These are phyloP conservation scores for Puya raimondii DNA, from an alignment of 176 grass and related monocot genomes.

Conservation along the genomic window DNA sequence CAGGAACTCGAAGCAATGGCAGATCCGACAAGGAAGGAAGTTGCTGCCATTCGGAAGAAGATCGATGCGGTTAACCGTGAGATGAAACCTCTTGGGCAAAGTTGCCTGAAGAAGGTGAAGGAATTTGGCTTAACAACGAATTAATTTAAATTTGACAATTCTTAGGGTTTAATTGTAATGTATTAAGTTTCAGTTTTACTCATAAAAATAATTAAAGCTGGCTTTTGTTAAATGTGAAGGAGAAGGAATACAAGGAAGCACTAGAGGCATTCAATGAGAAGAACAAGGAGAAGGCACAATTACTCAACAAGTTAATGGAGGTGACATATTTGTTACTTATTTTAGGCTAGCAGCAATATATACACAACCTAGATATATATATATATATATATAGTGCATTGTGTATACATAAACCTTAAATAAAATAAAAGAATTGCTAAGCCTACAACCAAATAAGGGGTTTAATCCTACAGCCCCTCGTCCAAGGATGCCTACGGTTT, in stretches of 20 bases:
- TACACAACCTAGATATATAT: background rate
- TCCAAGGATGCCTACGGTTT: too few relatives aligned
- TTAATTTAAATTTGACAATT: too few relatives aligned
- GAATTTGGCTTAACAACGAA: background rate
- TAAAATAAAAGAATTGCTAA: too few relatives aligned
- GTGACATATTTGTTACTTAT: slow-evolving; percentile 22
- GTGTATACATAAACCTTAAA: background rate
- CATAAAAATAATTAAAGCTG: background rate
- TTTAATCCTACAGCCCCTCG: too few relatives aligned
- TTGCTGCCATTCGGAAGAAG: slow-evolving; percentile 56
- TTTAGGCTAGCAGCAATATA: background rate
- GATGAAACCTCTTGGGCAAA: slow-evolving; percentile 81
- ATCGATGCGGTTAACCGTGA: slow-evolving; percentile 75
- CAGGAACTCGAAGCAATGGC: slow-evolving; percentile 92
- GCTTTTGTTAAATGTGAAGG: slow-evolving; percentile 31
- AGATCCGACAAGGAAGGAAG: slow-evolving; percentile 83
- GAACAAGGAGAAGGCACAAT: slow-evolving; percentile 81
- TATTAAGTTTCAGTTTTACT: background rate
- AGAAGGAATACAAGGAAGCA: slow-evolving; percentile 88
- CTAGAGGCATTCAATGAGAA: slow-evolving; percentile 84
- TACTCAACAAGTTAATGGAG: slow-evolving; percentile 84
- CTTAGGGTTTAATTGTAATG: too few relatives aligned
- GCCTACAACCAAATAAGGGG: too few relatives aligned
- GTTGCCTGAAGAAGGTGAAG: slow-evolving; percentile 73
- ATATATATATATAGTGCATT: background rate